A percentile compares a stretch with the other conserved stretches of the same genome.
These are phyloP conservation scores for Angomonas deanei DNA, from an alignment of 208 protist genomes.

Conservation along the genomic window DNA sequence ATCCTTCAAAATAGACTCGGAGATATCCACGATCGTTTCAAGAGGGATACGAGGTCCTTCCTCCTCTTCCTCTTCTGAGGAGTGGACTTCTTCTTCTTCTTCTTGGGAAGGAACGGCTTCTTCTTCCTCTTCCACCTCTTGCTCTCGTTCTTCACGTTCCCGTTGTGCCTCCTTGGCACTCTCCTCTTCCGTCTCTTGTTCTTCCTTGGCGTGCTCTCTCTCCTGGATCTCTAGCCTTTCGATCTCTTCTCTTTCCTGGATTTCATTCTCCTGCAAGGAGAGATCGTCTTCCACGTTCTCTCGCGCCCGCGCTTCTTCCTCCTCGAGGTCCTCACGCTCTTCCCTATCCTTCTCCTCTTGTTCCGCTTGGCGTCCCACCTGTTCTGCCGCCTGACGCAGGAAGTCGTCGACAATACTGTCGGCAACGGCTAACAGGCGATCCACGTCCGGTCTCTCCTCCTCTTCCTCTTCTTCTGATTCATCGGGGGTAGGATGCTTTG, in stretches of 20 bases:
- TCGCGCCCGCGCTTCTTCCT: not conserved
- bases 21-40: not conserved
- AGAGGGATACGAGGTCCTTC: not conserved
- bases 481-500: not conserved
- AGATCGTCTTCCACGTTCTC: not conserved
- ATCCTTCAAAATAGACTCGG: not conserved
- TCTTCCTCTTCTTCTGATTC: not conserved
- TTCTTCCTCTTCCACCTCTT: constrained; percentile 5
- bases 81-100: constrained; percentile 4
- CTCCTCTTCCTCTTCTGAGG: constrained; percentile 1
- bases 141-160: not conserved
- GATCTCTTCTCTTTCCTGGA: not conserved
- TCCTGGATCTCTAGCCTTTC: not conserved
- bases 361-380: constrained; percentile 8
- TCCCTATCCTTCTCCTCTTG: not conserved
- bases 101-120: not conserved
- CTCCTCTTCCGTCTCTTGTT: not conserved
- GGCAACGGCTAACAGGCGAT: not conserved
- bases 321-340: constrained; percentile 5
- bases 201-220: not conserved
- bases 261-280: no score
- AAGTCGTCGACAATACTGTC: not conserved
- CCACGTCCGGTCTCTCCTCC: not conserved
- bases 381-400: constrained; percentile 2
- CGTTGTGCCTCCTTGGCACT: not conserved